These are phyloP conservation scores for Lichtheimia ornata DNA, from an alignment of 371 early-diverging fungal genomes.

Conservation along the genomic window DNA sequence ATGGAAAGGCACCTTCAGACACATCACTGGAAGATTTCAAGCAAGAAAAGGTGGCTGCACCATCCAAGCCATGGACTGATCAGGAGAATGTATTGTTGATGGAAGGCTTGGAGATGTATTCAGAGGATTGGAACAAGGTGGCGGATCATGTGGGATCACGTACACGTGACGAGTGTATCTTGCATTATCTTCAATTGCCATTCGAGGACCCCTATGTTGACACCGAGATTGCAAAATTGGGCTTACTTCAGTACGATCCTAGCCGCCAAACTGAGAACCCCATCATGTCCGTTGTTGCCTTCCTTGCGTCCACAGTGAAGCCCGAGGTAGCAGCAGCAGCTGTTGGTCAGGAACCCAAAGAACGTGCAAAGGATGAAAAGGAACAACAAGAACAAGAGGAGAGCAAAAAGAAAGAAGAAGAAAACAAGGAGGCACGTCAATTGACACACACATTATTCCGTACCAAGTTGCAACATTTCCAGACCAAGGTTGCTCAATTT, in stretches of 20 bases:
- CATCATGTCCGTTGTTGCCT: constrained; percentile 93
- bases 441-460: constrained; percentile 68
- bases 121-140: constrained; percentile 43
- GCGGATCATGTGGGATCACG: constrained; percentile 42
- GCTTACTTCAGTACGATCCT: constrained; percentile 52
- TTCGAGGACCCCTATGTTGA: constrained; percentile 72
- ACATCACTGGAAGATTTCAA: constrained; percentile 81
- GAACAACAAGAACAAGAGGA: constrained; percentile 5
- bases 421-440: constrained; percentile 13
- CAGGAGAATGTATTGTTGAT: constrained; percentile 33
- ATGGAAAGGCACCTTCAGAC: constrained; percentile 85
- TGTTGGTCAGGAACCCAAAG: constrained; percentile 24
- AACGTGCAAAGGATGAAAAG: constrained; percentile 4
- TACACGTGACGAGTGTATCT: constrained; percentile 47
- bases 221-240: constrained; percentile 38
- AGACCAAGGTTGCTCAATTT: constrained; percentile 82
- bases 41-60: constrained; percentile 34
- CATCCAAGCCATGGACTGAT: constrained; percentile 35
- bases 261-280: constrained; percentile 86
- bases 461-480: constrained; percentile 74
- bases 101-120: constrained; percentile 34
- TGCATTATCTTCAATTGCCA: constrained; percentile 43
- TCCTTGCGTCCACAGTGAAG: constrained; percentile 91
- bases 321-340: constrained; percentile 92
- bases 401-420: constrained; percentile 14